Evolutionary conservation across 345 rosid genomes (phyloP).

Genomic region (Litchi chinensis): DNA sequence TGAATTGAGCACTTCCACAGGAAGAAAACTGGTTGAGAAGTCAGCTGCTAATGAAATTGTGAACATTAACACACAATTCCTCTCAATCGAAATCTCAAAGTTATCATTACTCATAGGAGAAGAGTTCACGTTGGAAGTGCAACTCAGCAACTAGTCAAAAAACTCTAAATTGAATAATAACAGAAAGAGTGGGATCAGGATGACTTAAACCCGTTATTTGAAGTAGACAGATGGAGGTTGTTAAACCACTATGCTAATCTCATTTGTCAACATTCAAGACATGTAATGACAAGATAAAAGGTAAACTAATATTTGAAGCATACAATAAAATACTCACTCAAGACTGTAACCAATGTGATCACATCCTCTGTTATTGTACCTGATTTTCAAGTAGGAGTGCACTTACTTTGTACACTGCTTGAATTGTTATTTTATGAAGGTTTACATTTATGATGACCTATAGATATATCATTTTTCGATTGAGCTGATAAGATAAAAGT

Average conservation of each 20-base stretch:
- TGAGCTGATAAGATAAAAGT: too few species aligned
- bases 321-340: neutral
- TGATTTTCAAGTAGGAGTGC: neutral
- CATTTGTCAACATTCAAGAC: too few species aligned
- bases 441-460: too few species aligned
- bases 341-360: neutral
- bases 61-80: neutral
- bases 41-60: neutral
- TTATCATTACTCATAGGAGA: neutral
- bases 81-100: neutral
- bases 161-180: neutral
- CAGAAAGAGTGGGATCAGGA: too few species aligned
- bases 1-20: constrained; percentile 1
- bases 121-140: neutral
- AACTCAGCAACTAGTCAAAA: neutral
- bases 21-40: neutral
- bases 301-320: too few species aligned
- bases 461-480: too few species aligned
- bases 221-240: too few species aligned
- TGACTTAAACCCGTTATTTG: too few species aligned
- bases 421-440: too few species aligned
- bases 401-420: too few species aligned
- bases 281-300: too few species aligned
- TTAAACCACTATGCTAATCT: too few species aligned
- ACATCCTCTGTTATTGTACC: neutral